Conservation (phyloP, 768 basidiomycete species). For the Trametes sanguinea region DNA sequence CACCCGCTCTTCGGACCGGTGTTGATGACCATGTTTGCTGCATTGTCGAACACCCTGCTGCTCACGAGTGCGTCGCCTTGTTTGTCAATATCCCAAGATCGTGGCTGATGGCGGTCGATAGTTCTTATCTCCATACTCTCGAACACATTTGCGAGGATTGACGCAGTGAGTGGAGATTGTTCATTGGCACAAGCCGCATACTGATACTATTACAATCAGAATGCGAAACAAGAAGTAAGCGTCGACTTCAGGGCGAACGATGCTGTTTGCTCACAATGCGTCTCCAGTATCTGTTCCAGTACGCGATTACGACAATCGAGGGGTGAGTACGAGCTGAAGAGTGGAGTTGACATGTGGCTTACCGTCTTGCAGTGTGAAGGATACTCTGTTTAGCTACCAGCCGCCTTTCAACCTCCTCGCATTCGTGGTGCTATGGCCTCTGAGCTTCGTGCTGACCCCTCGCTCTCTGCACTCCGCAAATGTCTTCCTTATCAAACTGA, state of each 20-base stretch:
- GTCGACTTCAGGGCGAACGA: neutral
- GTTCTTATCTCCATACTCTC: slow-evolving; percentile 89
- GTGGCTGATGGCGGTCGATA: slow-evolving; percentile 18
- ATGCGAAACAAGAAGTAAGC: slow-evolving; percentile 60
- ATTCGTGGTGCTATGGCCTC: slow-evolving; percentile 76
- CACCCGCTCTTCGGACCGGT: slow-evolving; percentile 71
- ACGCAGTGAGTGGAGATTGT: slow-evolving; percentile 46
- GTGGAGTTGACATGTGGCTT: neutral
- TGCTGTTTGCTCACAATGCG: neutral
- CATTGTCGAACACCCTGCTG: slow-evolving; percentile 74
- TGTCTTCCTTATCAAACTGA: slow-evolving; percentile 82
- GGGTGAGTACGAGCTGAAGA: too few species aligned
- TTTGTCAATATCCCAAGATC: too few species aligned
- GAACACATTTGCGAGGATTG: slow-evolving; percentile 82
- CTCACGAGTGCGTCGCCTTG: slow-evolving; percentile 72
- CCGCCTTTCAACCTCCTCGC: slow-evolving; percentile 88
- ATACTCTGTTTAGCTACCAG: slow-evolving; percentile 89
- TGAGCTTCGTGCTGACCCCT: slow-evolving; percentile 73
- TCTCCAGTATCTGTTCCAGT: slow-evolving; percentile 80
- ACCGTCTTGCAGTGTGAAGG: slow-evolving; percentile 66
- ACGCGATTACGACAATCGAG: slow-evolving; percentile 83
- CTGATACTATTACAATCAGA: slow-evolving; percentile 33
- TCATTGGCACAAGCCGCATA: neutral
- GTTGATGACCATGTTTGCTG: slow-evolving; percentile 79
- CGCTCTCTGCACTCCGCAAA: slow-evolving; percentile 81